Evolutionary conservation across 306 rosid species (phyloP), one percentile per base, ranked within the genome.

Genomic region (Pyrus communis): DNA sequence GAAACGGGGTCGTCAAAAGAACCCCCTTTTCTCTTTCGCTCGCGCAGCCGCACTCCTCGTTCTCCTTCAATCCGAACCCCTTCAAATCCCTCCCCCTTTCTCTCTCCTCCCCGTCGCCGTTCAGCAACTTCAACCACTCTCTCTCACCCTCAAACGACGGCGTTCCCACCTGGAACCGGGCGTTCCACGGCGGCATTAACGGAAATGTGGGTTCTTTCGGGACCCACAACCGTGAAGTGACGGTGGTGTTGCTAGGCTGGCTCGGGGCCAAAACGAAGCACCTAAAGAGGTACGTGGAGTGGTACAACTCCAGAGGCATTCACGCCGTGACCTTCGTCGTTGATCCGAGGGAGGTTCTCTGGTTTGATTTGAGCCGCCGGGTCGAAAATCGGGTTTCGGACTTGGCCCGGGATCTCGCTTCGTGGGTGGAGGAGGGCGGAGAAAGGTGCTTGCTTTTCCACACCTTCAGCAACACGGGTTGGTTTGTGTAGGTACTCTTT

Each of bases 391-490:
- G 91, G 80, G 67, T 89, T 40, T 65, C 86, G 8, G 71, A 17
- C 3, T 69, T 92, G 70, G 90, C 91, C 2, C 79, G 77, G 0
- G 86, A 90, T 77, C 87, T 95, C 43, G 74, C 72, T 75, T 72
- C 84, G 3, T 95, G 97, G 97, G 80, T 85, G 65, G 82, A 82
- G 46, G 88, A 70, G 51, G 91, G 96, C 11, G 86, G 88, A 49
- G 90, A 90, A 68, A 89, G 92, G 64, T 82, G 79, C 69, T 72
- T 95, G 90, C 77, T 92, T 57, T 92, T 95, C 77, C 98, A 95
- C 74, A 83, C 89, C 75, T 95, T 95, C 71, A 92, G 98, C 87
- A 92, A 92, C 54, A 95, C 97, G 18, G 98, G 98, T 83, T 95
- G 97, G 97, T 84, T 95, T 85, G 88, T 84, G 97, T 94, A 90